Evolutionary conservation across 495 filamentous ascomycete genomes (phyloP), one percentile per base, ranked within the genome.

Genomic region (Neurospora hispaniola): DNA sequence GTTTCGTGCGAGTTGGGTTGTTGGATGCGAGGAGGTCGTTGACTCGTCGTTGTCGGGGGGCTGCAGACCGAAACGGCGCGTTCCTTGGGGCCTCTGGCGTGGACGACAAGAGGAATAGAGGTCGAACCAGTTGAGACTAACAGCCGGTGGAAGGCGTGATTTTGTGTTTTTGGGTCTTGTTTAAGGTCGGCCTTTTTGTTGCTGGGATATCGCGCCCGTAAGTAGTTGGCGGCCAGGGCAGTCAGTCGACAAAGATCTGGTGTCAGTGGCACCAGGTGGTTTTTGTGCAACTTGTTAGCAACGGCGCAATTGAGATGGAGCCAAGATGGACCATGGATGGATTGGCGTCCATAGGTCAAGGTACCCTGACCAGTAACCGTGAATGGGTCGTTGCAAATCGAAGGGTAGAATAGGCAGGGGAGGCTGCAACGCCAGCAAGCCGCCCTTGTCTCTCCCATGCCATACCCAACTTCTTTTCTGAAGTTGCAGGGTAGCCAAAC

Each of bases 221-320:
- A 66, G 54, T 66, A 66, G 54, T 66, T 31, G 54, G 54, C 54
- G 54, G 54, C 54, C 27, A 66, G 72, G 74, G 73, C 80, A 73
- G 81, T 84, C 80, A 73, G 81, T 84, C 76, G 75, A 80, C 74
- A 77, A 80, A 78, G 82, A 82, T 82, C 84, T 79, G 78, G 78
- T 83, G 79, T 81, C 81, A 81, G 81, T 82, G 82, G 82, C 81
- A 80, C 78, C 76, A 75, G 78, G 78, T 80, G 82, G 79, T 82
- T 86, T 85, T 86, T 84, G 84, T 86, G 84, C 84, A 81, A 85
- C 84, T 85, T 83, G 80, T 82, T 81, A 75, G 73, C 72, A 76
- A 73, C 75, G 75, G 78, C 71, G 77, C 78, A 76, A 80, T 81
- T 80, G 79, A 75, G 76, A 81, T 77, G 79, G 78, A 73, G 71